Conservation (phyloP, 441 rosid genomes). For the Jatropha multifida region DNA sequence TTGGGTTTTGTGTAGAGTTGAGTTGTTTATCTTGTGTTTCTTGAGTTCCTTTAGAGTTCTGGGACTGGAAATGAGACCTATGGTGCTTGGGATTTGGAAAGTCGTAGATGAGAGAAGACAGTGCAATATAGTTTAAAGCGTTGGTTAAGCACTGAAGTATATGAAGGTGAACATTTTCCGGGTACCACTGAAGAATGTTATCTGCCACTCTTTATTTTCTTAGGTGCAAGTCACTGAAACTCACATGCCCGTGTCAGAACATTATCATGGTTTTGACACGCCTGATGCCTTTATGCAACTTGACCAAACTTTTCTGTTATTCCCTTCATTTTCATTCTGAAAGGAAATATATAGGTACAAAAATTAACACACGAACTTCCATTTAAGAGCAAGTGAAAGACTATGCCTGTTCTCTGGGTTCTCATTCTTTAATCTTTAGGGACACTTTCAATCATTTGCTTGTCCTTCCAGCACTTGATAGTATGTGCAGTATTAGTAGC, state of each 20-base stretch:
- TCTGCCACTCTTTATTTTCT: not conserved
- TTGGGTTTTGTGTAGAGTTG: not conserved
- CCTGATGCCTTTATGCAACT: not conserved
- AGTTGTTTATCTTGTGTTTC: not conserved
- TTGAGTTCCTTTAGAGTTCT: not conserved
- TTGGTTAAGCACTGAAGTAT: not conserved
- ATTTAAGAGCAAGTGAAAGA: too few relatives aligned
- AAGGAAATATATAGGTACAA: not conserved
- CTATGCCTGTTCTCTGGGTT: too few relatives aligned
- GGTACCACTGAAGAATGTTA: not conserved
- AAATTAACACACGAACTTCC: not conserved
- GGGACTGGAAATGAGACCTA: constrained; percentile 8
- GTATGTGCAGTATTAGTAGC: too few relatives aligned
- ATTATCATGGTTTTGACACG: not conserved
- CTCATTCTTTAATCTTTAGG: too few relatives aligned
- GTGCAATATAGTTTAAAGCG: not conserved
- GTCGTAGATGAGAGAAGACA: constrained; percentile 15
- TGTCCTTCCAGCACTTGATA: too few relatives aligned
- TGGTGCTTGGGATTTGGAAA: constrained; percentile 4
- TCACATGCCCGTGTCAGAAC: not conserved
- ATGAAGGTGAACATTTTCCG: constrained; percentile 1
- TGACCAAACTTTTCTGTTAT: not conserved
- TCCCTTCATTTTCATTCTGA: not conserved
- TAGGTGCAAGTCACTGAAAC: not conserved
- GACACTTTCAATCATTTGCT: too few relatives aligned